These are phyloP conservation scores for Alloascoidea africana DNA, from an alignment of 805 yeast genomes.

Conservation along the genomic window DNA sequence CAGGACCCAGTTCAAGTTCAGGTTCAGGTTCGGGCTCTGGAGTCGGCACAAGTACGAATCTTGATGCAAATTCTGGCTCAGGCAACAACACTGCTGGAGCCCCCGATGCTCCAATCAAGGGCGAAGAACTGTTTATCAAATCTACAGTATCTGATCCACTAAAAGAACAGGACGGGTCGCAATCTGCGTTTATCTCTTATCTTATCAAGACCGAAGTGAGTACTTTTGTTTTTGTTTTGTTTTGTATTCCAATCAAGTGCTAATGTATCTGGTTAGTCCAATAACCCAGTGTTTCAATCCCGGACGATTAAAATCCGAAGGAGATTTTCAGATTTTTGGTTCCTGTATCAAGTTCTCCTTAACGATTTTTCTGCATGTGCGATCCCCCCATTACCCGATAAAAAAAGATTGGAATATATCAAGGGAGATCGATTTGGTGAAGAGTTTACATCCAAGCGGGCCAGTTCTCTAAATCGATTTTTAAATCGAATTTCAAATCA, in stretches of 20 bases:
- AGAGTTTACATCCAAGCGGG: slow-evolving; percentile 72
- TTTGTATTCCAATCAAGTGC: not conserved
- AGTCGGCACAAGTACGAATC: too few relatives aligned
- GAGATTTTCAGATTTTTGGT: slow-evolving; percentile 77
- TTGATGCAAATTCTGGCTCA: too few relatives aligned
- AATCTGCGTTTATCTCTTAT: slow-evolving; percentile 66
- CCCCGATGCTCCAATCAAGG: not conserved
- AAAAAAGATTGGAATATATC: slow-evolving; percentile 77
- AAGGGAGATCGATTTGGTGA: slow-evolving; percentile 86
- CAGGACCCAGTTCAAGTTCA: too few relatives aligned
- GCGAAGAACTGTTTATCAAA: slow-evolving; percentile 16
- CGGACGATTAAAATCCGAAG: slow-evolving; percentile 43
- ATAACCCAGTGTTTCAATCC: slow-evolving; percentile 39
- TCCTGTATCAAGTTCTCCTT: slow-evolving; percentile 55
- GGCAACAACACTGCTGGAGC: not conserved
- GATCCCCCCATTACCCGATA: slow-evolving; percentile 90
- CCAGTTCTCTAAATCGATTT: slow-evolving; percentile 67
- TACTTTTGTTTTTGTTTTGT: not conserved
- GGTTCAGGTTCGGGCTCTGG: too few relatives aligned
- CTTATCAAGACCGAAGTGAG: slow-evolving; percentile 35
- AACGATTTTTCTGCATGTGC: slow-evolving; percentile 77
- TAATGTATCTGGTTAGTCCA: slow-evolving; percentile 22
- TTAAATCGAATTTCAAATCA: slow-evolving; percentile 60
- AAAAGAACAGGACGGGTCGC: slow-evolving; percentile 44
- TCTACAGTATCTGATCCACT: slow-evolving; percentile 42